Percentiles rank a stretch among this genome's conserved stretches.
Evolutionary conservation across 805 yeast genomes (phyloP).

Genomic region (Teunomyces aglyptinius): DNA sequence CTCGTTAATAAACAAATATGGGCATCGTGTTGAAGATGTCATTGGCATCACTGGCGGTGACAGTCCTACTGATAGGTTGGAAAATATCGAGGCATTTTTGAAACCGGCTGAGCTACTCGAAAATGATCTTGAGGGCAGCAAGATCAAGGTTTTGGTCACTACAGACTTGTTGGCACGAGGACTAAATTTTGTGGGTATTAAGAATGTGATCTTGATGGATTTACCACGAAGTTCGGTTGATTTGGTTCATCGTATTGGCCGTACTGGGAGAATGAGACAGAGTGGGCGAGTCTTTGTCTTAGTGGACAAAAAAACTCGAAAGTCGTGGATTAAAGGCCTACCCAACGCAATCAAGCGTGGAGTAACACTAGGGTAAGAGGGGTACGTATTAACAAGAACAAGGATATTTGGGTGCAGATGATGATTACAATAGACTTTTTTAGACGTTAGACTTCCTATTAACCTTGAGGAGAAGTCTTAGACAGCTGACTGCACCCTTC

Average conservation of each 20-base stretch:
- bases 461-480: conserved; percentile 33
- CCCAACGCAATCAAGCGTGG: conserved; percentile 64
- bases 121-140: conserved; percentile 24
- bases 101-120: conserved; percentile 51
- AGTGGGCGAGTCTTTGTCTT: conserved; percentile 85
- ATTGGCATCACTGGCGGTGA: conserved; percentile 68
- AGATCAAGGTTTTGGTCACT: conserved; percentile 70
- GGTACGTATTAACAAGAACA: neutral
- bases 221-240: conserved; percentile 84
- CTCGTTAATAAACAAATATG: conserved; percentile 43
- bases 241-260: conserved; percentile 85
- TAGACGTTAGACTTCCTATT: conserved; percentile 45
- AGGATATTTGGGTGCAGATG: conserved; percentile 14
- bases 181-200: conserved; percentile 74
- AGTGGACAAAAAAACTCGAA: conserved; percentile 63
- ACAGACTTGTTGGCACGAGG: conserved; percentile 93
- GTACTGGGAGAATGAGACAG: conserved; percentile 91
- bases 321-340: conserved; percentile 79
- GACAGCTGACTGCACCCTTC: conserved; percentile 20
- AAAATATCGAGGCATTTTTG: conserved; percentile 61
- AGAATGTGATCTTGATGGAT: conserved; percentile 81
- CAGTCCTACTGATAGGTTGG: conserved; percentile 55
- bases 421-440: conserved; percentile 32
- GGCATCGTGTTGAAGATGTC: conserved; percentile 45
- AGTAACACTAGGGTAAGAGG: conserved; percentile 27